A percentile compares a stretch with the other conserved stretches of the same genome.
Evolutionary conservation across 2,329 filamentous ascomycete species (phyloP).

Genomic region (Apiospora rasikravindrae): DNA sequence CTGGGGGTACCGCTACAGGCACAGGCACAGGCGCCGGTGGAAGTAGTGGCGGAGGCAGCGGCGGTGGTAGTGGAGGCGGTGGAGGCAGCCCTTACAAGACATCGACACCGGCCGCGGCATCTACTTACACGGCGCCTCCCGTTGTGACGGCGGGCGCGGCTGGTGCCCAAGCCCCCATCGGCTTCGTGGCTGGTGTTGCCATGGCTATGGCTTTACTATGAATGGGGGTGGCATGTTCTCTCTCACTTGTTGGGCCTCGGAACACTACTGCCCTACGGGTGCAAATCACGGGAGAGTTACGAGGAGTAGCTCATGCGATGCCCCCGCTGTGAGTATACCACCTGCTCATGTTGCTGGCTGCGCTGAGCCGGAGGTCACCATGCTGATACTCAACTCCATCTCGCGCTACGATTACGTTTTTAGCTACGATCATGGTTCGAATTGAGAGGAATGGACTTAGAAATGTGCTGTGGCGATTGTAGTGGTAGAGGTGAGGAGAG

Average conservation of each 20-base stretch:
- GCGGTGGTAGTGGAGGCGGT: not conserved
- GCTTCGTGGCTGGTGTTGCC: slow-evolving; percentile 14
- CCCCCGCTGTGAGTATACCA: not conserved
- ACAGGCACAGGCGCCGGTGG: not conserved
- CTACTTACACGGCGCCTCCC: not conserved
- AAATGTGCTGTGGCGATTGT: not conserved
- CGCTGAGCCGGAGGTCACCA: not conserved
- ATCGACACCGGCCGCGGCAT: not conserved
- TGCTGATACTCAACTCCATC: not conserved
- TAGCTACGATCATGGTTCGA: not conserved
- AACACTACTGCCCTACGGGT: not conserved
- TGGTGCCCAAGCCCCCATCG: not conserved
- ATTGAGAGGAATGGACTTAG: no score
- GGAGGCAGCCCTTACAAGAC: not conserved
- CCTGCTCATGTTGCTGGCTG: not conserved
- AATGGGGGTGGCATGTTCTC: not conserved
- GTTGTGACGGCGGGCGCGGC: slow-evolving; percentile 4
- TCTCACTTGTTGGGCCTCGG: not conserved
- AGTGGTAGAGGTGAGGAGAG: not conserved
- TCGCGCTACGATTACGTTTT: not conserved
- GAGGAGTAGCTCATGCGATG: no score
- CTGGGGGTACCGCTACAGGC: not conserved
- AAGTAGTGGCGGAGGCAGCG: not conserved
- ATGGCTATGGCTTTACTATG: not conserved
- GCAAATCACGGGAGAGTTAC: not conserved